Base-by-base conservation (phyloP, 2,329 filamentous ascomycete species). In the Fusarium siculi region DNA sequence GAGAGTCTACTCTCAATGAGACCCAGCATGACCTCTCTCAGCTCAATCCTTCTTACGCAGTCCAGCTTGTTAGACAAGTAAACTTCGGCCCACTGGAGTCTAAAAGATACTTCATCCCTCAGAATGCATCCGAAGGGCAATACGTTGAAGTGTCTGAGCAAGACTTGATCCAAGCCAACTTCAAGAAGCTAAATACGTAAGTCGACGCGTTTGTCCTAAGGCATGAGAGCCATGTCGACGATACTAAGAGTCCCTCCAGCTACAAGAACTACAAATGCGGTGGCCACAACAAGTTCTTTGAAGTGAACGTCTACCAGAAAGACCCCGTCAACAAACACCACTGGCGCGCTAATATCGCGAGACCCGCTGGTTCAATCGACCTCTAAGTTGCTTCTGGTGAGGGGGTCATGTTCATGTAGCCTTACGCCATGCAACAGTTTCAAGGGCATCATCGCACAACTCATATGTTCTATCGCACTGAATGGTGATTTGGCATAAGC, bases 111-210 rank as follows among this genome's bases (percentile, higher is more conserved):
- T 53, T 60, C 7, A 43, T 53, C n/a, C 57, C 57, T 16, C 28
- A 30, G 2, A 10, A 28, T 9, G 4, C 12, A 18, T 28, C n/a
- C 4, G 46, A 53, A 12, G 9, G 5, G 25, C n/a, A 42, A 25
- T 60, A 43, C 7, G 7, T 52, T 19, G 57, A 60, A n/a, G 30
- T 43, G 5, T 28, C 37, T 28, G 57, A 60, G 14, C 11, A 36
- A 18, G 30, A 43, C 28, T 23, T 60, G 23, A 43, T 44, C 10
- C 46, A 53, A 21, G 56, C 44, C n/a, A 59, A 59, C 34, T 60
- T 60, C 18, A 30, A 52, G 16, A 60, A 60, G 28, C 16, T 25
- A 10, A 60, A 60, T 28, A 52, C 44, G 44, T 60, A 23, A 52
- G 44, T 42, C 7, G 19, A 28, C 16, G 12, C 23, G 4, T 19